A percentile compares a stretch with the other conserved stretches of the same genome.
These are phyloP conservation scores for Pontederia paniculata DNA, from an alignment of 176 grass and related monocot genomes.

Conservation along the genomic window DNA sequence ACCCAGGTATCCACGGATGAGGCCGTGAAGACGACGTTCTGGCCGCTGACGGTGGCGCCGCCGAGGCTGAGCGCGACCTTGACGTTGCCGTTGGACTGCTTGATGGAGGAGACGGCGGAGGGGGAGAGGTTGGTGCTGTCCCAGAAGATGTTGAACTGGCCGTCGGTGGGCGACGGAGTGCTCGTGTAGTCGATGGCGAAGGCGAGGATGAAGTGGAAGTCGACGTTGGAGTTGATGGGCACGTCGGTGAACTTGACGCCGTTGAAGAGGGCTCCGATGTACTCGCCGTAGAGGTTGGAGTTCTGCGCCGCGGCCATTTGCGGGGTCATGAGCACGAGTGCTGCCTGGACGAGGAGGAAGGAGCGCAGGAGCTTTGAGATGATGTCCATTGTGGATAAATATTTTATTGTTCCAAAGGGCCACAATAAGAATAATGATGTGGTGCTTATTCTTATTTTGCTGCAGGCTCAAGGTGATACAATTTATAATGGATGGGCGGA, in stretches of 20 bases:
- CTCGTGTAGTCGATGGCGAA: slow-evolving; percentile 75
- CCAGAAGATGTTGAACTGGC: slow-evolving; percentile 64
- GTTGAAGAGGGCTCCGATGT: slow-evolving; percentile 57
- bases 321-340: slow-evolving; percentile 8
- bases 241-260: slow-evolving; percentile 77
- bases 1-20: slow-evolving; percentile 67
- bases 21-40: slow-evolving; percentile 39
- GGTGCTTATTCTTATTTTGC: too few relatives aligned
- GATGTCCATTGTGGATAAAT: too few relatives aligned
- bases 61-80: slow-evolving; percentile 60
- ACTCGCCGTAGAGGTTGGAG: slow-evolving; percentile 62
- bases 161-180: slow-evolving; percentile 38
- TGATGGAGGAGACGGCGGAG: slow-evolving; percentile 32
- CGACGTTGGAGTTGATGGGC: slow-evolving; percentile 36
- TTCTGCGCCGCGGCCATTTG: slow-evolving; percentile 21
- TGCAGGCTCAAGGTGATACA: too few relatives aligned
- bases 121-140: slow-evolving; percentile 40
- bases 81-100: slow-evolving; percentile 49
- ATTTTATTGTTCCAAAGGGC: too few relatives aligned
- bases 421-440: too few relatives aligned
- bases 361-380: slow-evolving; percentile 1
- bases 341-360: slow-evolving; percentile 7
- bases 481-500: too few relatives aligned
- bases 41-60: slow-evolving; percentile 33
- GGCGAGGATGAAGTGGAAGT: slow-evolving; percentile 50